A percentile compares a stretch with the other conserved stretches of the same genome.
These are phyloP conservation scores for Sclerotinia minor DNA, from an alignment of 2,329 filamentous ascomycete genomes.

Conservation along the genomic window DNA sequence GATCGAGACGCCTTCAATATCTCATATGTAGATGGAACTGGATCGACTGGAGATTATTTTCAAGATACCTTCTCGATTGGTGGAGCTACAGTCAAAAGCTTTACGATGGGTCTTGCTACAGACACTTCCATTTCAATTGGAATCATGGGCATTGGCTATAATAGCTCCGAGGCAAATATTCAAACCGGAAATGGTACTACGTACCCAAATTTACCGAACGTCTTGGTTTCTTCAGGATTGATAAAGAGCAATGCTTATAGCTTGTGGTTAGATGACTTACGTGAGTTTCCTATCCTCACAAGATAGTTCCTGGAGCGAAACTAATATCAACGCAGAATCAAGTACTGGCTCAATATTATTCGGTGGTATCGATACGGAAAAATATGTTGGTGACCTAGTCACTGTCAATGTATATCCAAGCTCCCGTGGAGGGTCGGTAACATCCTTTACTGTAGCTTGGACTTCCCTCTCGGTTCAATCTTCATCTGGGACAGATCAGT, in stretches of 20 bases:
- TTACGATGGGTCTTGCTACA: conserved; percentile 57
- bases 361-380: conserved; percentile 50
- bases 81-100: conserved; percentile 49
- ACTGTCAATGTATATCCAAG: conserved; percentile 40
- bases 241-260: conserved; percentile 47
- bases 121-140: conserved; percentile 53
- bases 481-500: conserved; percentile 44
- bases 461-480: conserved; percentile 40
- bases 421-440: conserved; percentile 20
- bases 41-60: conserved; percentile 58
- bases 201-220: conserved; percentile 41
- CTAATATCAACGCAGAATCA: conserved; percentile 34
- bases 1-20: conserved; percentile 55
- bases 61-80: conserved; percentile 56
- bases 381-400: conserved; percentile 46
- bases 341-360: conserved; percentile 46
- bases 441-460: conserved; percentile 41
- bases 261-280: conserved; percentile 43
- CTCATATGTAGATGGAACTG: conserved; percentile 58
- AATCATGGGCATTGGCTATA: conserved; percentile 60
- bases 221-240: conserved; percentile 46
- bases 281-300: conserved; percentile 32
- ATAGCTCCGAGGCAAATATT: conserved; percentile 48
- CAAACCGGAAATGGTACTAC: conserved; percentile 48
- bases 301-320: background rate